Percentiles rank a stretch among this genome's conserved stretches.
Conservation (phyloP, 129 eudicot species). For the Helianthus annuus region DNA sequence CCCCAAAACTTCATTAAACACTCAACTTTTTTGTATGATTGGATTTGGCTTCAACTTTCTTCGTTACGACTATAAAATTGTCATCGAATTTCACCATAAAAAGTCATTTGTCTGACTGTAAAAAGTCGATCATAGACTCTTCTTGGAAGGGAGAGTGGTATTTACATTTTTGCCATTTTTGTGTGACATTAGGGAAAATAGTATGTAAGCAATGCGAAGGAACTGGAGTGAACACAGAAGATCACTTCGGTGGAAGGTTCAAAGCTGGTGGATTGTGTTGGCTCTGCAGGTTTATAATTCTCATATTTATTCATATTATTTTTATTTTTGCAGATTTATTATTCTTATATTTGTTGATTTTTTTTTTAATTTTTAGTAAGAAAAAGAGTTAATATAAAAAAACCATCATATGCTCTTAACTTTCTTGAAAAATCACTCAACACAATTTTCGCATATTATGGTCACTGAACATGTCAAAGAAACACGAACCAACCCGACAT, state of each 20-base stretch:
- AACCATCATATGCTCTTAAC: not conserved
- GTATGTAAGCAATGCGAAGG: conserved; percentile 70
- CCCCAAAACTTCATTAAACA: not conserved
- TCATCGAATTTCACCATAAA: not conserved
- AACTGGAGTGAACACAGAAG: conserved; percentile 69
- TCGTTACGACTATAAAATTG: not conserved
- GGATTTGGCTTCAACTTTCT: not conserved
- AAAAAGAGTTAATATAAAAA: not conserved
- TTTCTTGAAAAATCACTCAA: too few species aligned
- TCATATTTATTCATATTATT: not conserved
- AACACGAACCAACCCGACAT: too few species aligned
- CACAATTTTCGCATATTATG: too few species aligned
- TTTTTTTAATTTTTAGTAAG: not conserved
- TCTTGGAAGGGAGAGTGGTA: not conserved
- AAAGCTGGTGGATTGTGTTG: conserved; percentile 93
- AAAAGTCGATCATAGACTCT: not conserved
- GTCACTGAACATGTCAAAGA: too few species aligned
- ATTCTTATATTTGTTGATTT: conserved; percentile 15
- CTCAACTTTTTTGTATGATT: not conserved
- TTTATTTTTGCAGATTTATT: too few species aligned
- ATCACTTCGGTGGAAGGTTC: conserved; percentile 76
- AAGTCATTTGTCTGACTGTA: not conserved
- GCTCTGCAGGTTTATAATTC: conserved; percentile 79
- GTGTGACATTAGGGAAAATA: conserved; percentile 46
- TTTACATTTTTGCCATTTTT: conserved; percentile 8